A percentile compares a stretch with the other conserved stretches of the same genome.
These are phyloP conservation scores for Capillidium heterosporum DNA, from an alignment of 371 early-diverging fungal genomes.

Conservation along the genomic window DNA sequence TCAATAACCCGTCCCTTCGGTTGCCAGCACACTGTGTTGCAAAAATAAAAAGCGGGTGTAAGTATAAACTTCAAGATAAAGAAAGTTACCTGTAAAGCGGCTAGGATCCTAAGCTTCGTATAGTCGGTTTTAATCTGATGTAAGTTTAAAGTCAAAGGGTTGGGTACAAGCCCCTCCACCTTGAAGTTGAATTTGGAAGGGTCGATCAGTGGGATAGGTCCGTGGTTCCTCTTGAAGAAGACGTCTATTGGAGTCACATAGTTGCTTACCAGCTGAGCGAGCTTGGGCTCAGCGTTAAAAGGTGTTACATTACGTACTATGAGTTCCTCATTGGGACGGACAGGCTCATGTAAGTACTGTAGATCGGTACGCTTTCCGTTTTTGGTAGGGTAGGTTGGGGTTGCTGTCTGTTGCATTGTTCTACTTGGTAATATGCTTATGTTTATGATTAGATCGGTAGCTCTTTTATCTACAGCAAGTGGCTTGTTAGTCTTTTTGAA, in stretches of 20 bases:
- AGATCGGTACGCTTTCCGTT: constrained; percentile 2
- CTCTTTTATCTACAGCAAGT: too few species aligned
- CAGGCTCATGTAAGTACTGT: constrained; percentile 5
- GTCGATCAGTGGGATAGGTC: constrained; percentile 42
- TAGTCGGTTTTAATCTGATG: constrained; percentile 1
- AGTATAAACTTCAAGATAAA: not conserved
- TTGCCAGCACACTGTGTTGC: constrained; percentile 68
- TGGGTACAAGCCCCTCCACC: constrained; percentile 24
- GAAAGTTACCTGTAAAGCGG: constrained; percentile 7
- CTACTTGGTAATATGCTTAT: too few species aligned
- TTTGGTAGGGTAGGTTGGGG: not conserved
- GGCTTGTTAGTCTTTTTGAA: too few species aligned
- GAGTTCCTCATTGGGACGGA: not conserved
- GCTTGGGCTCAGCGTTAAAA: constrained; percentile 35
- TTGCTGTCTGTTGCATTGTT: not conserved
- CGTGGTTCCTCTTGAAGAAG: constrained; percentile 63
- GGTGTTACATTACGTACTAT: constrained; percentile 11
- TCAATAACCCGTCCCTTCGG: constrained; percentile 61
- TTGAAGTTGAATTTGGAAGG: not conserved
- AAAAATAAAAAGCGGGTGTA: constrained; percentile 3
- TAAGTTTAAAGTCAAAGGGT: constrained; percentile 7
- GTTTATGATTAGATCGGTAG: too few species aligned
- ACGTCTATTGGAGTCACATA: constrained; percentile 33
- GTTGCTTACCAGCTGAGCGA: constrained; percentile 21
- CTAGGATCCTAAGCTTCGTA: constrained; percentile 2